phyloP scores from a whole-genome alignment of 176 grass and related monocot genomes.

The Tillandsia leiboldiana region DNA sequence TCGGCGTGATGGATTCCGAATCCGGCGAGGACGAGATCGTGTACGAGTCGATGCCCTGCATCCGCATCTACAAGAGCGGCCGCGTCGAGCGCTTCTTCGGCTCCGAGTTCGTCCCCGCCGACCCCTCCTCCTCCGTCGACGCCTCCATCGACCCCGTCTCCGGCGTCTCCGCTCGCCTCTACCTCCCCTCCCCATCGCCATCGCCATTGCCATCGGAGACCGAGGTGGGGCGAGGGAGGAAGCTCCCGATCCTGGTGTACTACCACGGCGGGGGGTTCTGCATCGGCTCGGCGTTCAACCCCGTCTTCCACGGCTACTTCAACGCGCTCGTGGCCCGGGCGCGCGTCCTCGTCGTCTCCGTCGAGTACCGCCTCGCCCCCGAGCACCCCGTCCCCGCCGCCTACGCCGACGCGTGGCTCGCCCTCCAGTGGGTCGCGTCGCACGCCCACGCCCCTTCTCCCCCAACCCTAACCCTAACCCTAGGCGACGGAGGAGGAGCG shows the following conservation, averaged over 20 bases:
- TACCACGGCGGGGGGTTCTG: constrained; percentile 62
- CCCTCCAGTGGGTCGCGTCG: constrained; percentile 51
- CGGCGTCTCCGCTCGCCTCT: constrained; percentile 33
- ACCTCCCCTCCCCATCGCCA: constrained; percentile 17
- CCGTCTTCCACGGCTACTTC: constrained; percentile 29
- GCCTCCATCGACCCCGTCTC: constrained; percentile 8
- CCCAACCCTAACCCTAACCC: too few relatives aligned
- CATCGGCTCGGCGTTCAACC: constrained; percentile 51
- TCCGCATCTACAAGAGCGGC: constrained; percentile 52
- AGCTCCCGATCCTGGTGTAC: constrained; percentile 40
- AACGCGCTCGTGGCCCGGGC: constrained; percentile 33
- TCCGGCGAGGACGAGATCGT: constrained; percentile 40
- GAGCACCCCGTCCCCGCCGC: constrained; percentile 38
- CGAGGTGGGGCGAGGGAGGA: background rate
- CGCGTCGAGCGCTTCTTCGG: constrained; percentile 44
- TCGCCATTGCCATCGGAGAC: background rate
- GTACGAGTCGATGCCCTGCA: constrained; percentile 41
- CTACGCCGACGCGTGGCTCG: constrained; percentile 44
- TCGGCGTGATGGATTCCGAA: background rate
- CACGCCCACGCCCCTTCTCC: constrained; percentile 22
- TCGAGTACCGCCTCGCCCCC: constrained; percentile 53
- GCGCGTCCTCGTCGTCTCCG: constrained; percentile 39
- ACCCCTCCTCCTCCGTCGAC: constrained; percentile 43
- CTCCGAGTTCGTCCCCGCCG: constrained; percentile 28
- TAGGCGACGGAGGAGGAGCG: background rate